Base-by-base conservation (phyloP, 2,329 filamentous ascomycete genomes). In the Furcasterigmium furcatum region DNA sequence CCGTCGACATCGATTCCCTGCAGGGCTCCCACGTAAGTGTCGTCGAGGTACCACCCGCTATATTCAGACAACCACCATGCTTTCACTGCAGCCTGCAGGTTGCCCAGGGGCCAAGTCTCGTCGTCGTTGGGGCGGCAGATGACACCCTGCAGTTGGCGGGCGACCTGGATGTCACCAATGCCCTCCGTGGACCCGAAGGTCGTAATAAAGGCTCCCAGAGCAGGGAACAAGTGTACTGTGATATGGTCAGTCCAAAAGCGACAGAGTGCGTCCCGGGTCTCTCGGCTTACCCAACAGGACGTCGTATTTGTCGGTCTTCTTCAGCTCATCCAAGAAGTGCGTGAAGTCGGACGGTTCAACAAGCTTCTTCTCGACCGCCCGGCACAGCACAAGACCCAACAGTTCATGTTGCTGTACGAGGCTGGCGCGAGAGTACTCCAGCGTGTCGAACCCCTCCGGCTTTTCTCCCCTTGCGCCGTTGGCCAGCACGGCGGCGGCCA, bases 31-130 rank as follows among this genome's bases (percentile, higher is more conserved):
- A 52, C 43, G 14, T 51, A 43, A 18, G 80, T 78, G 56, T 85
- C 80, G 55, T 95, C 90, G 47, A 88, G 76, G 61, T 91, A 96
- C 74, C 90, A 88, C 3, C 90, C 89, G 54, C 88, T 94, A 66
- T 96, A 96, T 59, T 97, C 91, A 25, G 89, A 85, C 39, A 96
- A 77, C 94, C 94, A 99, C 78, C 88, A 91, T 5, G 86, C 81
- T 45, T 82, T 79, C 12, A 91, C 78, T 4, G 89, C 86, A 38
- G 91, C 88, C 56, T 91, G 86, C 12, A 97, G 77, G 55, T 85
- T 86, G 14, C 84, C 74, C 32, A 95, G 64, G 19, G 78, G 74
- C 88, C 91, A 96, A 14, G 76, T 70, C 35, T 85, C 73, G 48
- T 83, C 80, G 41, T 91, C 87, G 38, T 80, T 71, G 16, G 79